Conservation (phyloP, 2,329 filamentous ascomycete species). For the Penicillium decumbens region DNA sequence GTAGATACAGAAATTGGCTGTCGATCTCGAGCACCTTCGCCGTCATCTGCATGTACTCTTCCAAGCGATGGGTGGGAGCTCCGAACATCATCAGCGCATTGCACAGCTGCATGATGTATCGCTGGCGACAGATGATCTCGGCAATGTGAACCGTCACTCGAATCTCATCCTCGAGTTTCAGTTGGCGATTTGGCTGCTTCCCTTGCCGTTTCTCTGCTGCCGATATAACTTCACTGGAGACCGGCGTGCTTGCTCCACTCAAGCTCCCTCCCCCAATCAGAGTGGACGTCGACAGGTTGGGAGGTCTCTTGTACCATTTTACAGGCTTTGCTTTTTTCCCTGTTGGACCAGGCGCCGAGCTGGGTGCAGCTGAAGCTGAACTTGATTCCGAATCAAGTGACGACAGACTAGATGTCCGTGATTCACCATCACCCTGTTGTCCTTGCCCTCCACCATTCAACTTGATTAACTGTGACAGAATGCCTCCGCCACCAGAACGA, state of each 20-base stretch:
- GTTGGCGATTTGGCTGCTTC: slow-evolving; percentile 15
- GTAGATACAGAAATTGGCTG: slow-evolving; percentile 82
- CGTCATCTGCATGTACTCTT: slow-evolving; percentile 85
- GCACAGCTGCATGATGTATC: slow-evolving; percentile 79
- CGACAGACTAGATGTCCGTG: slow-evolving; percentile 12
- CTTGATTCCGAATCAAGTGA: slow-evolving; percentile 3
- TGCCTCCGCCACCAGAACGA: slow-evolving; percentile 28
- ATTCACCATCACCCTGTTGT: slow-evolving; percentile 2
- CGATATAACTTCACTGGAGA: slow-evolving; percentile 25
- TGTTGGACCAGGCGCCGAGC: slow-evolving; percentile 6
- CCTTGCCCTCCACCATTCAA: slow-evolving; percentile 17
- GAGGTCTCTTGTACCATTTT: slow-evolving; percentile 33
- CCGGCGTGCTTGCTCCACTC: slow-evolving; percentile 30
- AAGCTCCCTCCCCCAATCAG: slow-evolving; percentile 19
- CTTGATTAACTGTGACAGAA: slow-evolving; percentile 32
- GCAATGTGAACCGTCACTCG: slow-evolving; percentile 58
- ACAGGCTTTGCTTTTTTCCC: slow-evolving; percentile 18
- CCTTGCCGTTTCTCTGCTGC: slow-evolving; percentile 27
- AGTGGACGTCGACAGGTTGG: slow-evolving; percentile 24
- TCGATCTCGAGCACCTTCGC: slow-evolving; percentile 80
- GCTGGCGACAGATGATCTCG: slow-evolving; percentile 70
- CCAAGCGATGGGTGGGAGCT: slow-evolving; percentile 84
- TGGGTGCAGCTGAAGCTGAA: neutral
- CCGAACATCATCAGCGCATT: slow-evolving; percentile 81
- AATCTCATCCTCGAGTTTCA: slow-evolving; percentile 45